Conservation (phyloP, 192 early-diverging fungal genomes). For the Coemansia asiatica region DNA sequence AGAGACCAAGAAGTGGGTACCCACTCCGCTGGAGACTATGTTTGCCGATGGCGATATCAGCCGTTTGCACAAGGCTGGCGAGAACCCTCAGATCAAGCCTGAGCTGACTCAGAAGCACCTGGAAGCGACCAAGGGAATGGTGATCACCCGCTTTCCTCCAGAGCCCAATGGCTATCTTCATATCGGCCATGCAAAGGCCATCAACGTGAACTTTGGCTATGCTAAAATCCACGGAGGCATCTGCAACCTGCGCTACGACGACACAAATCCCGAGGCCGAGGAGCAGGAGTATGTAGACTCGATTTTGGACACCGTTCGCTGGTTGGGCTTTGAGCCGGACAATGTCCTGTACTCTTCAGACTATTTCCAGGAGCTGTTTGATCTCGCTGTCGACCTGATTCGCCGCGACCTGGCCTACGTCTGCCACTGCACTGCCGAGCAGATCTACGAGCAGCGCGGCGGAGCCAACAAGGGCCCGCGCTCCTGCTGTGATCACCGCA, state of each 20-base stretch:
- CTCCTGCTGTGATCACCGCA: constrained; percentile 85
- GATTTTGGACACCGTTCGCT: constrained; percentile 88
- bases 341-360: constrained; percentile 96
- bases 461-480: constrained; percentile 86
- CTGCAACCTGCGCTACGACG: constrained; percentile 89
- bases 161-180: constrained; percentile 99
- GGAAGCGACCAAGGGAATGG: constrained; percentile 83
- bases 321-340: constrained; percentile 94
- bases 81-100: constrained; percentile 93
- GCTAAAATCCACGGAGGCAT: constrained; percentile 86
- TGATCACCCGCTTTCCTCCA: constrained; percentile 98
- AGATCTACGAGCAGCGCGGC: constrained; percentile 90
- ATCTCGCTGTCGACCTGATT: constrained; percentile 90
- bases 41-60: constrained; percentile 93
- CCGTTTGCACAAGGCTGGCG: constrained; percentile 90
- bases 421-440: constrained; percentile 93
- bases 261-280: constrained; percentile 90
- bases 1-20: constrained; percentile 38
- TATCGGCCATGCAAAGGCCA: constrained; percentile 99
- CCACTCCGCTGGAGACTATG: constrained; percentile 59
- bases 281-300: constrained; percentile 94
- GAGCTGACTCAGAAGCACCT: constrained; percentile 89
- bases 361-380: constrained; percentile 95
- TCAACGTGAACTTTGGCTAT: constrained; percentile 99
- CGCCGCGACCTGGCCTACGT: constrained; percentile 88